phyloP scores from a whole-genome alignment of 208 protist genomes.

The Porcisia hertigi region DNA sequence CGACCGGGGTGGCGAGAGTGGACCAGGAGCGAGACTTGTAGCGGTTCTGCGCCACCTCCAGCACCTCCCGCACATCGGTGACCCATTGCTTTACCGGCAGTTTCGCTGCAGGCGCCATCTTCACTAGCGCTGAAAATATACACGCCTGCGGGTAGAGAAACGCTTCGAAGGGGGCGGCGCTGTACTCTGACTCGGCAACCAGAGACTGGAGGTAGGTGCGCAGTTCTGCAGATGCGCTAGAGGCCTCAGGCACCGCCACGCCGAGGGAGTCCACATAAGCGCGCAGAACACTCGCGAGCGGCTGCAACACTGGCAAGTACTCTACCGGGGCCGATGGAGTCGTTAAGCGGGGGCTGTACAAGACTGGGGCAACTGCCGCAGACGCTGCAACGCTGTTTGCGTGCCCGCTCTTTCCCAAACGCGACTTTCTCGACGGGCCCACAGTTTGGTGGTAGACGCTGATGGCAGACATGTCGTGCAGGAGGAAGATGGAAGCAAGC shows the following conservation, averaged over 20 bases:
- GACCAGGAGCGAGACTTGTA: conserved; percentile 38
- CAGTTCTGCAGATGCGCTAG: conserved; percentile 22
- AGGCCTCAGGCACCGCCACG: conserved; percentile 12
- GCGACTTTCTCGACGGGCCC: conserved; percentile 28
- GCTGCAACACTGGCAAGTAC: conserved; percentile 45
- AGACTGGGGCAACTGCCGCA: conserved; percentile 1
- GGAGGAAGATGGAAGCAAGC: conserved; percentile 56
- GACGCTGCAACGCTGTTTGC: neutral
- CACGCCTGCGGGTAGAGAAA: conserved; percentile 74
- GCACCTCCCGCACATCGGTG: conserved; percentile 30
- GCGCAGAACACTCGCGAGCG: conserved; percentile 38
- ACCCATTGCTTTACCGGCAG: conserved; percentile 64
- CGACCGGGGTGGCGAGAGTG: conserved; percentile 8
- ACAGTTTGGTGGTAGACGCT: conserved; percentile 40
- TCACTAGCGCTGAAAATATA: conserved; percentile 63
- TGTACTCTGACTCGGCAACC: conserved; percentile 23
- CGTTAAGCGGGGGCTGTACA: conserved; percentile 21
- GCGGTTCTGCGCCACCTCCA: conserved; percentile 35
- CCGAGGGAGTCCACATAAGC: conserved; percentile 40
- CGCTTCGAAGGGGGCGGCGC: conserved; percentile 36
- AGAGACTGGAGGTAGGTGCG: conserved; percentile 30
- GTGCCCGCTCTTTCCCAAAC: conserved; percentile 39
- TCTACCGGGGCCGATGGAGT: conserved; percentile 5
- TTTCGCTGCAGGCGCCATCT: conserved; percentile 36
- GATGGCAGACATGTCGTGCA: conserved; percentile 69